Conservation (phyloP, 2,329 filamentous ascomycete species). For the Fusarium papillatum region DNA sequence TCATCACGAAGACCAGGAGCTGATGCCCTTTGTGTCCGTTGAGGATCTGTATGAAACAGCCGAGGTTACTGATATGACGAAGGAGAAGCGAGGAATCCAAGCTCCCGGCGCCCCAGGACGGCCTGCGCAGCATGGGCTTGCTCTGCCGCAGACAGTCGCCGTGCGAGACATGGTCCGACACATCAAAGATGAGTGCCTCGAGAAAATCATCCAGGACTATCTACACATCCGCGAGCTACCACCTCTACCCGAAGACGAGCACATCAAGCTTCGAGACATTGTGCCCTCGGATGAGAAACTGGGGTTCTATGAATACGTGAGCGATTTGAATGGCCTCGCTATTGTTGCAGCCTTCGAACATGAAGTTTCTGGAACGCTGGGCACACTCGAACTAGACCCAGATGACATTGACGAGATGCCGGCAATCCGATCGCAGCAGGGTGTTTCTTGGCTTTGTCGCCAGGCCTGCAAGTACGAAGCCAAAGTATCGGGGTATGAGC, state of each 20-base stretch:
- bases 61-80: constrained; percentile 16
- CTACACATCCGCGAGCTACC: constrained; percentile 23
- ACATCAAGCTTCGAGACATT: constrained; percentile 35
- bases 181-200: constrained; percentile 38
- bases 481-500: constrained; percentile 36
- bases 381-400: constrained; percentile 16
- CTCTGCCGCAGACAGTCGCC: constrained; percentile 7
- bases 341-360: constrained; percentile 44
- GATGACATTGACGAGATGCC: background rate
- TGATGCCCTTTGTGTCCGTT: constrained; percentile 43
- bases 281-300: constrained; percentile 25
- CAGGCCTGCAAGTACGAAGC: constrained; percentile 45
- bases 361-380: constrained; percentile 27
- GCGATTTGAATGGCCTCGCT: constrained; percentile 46
- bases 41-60: constrained; percentile 32
- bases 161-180: constrained; percentile 43
- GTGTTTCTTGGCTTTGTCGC: constrained; percentile 42
- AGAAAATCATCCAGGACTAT: constrained; percentile 26
- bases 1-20: constrained; percentile 21
- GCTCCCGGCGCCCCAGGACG: constrained; percentile 19
- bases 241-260: constrained; percentile 3
- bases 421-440: background rate
- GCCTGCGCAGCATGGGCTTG: constrained; percentile 24
- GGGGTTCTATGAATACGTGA: constrained; percentile 41
- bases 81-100: background rate